A percentile compares a stretch with the other conserved stretches of the same genome.
Evolutionary conservation across 441 rosid species (phyloP).

Genomic region (Gossypium gossypioides): DNA sequence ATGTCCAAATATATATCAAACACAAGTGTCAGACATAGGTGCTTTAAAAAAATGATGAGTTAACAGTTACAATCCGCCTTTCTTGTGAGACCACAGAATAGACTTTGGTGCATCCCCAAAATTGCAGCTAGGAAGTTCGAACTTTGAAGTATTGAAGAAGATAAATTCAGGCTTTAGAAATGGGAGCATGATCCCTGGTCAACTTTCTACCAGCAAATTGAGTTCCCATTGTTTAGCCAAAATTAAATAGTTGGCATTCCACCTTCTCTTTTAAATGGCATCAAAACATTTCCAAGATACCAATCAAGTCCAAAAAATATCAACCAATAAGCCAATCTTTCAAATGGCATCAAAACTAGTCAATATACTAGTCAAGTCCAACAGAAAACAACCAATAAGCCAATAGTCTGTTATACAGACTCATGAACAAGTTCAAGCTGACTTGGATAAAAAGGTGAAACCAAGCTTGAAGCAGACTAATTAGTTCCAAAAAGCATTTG

Average conservation of each 20-base stretch:
- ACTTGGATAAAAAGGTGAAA: background rate
- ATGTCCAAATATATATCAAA: background rate
- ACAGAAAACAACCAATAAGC: background rate
- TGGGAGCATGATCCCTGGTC: background rate
- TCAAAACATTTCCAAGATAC: background rate
- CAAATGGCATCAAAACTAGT: background rate
- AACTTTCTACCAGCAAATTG: background rate
- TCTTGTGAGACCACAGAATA: background rate
- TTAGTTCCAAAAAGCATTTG: background rate
- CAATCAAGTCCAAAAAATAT: background rate
- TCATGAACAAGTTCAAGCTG: background rate
- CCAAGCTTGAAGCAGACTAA: background rate
- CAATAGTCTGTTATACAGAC: background rate
- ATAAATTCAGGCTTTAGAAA: background rate
- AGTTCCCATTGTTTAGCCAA: background rate
- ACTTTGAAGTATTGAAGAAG: background rate
- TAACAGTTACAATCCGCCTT: background rate
- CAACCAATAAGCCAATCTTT: background rate
- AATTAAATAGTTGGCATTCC: background rate
- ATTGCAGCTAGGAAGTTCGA: background rate
- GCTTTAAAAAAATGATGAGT: background rate
- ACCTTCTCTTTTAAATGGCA: background rate
- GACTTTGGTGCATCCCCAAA: background rate
- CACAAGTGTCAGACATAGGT: background rate
- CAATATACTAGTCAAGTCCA: background rate